A percentile compares a stretch with the other conserved stretches of the same genome.
Evolutionary conservation across 192 early-diverging fungal species (phyloP).

Genomic region (Backusella australiensis): DNA sequence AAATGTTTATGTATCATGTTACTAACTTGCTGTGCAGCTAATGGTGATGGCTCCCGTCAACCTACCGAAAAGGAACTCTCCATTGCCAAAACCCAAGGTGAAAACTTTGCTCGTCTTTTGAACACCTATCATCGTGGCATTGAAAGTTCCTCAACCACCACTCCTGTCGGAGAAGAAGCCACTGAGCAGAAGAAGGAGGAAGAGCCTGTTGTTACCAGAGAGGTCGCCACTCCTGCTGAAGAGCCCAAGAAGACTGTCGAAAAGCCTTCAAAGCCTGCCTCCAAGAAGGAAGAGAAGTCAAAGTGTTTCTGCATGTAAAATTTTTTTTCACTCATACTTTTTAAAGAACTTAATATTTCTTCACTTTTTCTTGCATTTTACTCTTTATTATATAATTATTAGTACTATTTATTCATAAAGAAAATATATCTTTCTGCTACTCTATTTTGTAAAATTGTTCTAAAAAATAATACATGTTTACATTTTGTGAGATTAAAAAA

Average conservation of each 20-base stretch:
- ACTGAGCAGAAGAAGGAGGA: neutral
- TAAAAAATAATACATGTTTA: neutral
- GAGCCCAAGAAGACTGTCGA: neutral
- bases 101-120: constrained; percentile 53
- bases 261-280: neutral
- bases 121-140: constrained; percentile 23
- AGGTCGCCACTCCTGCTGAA: neutral
- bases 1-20: neutral
- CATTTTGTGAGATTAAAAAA: neutral
- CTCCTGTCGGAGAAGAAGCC: neutral
- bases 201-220: neutral
- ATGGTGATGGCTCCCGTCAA: constrained; percentile 65
- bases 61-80: constrained; percentile 65
- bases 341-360: neutral
- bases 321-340: neutral
- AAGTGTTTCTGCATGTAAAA: constrained; percentile 17
- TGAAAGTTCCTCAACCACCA: neutral
- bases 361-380: neutral
- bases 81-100: constrained; percentile 58
- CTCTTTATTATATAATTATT: constrained; percentile 6
- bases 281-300: neutral
- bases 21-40: constrained; percentile 24
- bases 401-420: constrained; percentile 2
- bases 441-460: neutral
- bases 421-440: neutral